These are phyloP conservation scores for Globisporangium apiculatum DNA, from an alignment of 352 stramenopile genomes.

Conservation along the genomic window DNA sequence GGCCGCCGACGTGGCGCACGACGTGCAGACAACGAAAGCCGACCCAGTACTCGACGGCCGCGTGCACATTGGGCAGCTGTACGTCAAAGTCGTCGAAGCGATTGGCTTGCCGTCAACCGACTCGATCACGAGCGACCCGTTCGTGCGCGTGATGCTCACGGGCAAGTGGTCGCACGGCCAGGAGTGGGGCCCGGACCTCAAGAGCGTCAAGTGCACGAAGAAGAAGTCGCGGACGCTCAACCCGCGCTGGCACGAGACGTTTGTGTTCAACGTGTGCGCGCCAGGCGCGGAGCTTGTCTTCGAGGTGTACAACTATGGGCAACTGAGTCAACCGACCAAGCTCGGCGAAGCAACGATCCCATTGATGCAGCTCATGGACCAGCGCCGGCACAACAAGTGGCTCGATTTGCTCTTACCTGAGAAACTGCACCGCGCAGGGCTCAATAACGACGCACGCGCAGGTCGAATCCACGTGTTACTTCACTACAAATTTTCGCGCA, in stretches of 20 bases:
- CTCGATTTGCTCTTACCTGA: constrained; percentile 72
- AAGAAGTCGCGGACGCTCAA: constrained; percentile 84
- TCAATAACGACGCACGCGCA: constrained; percentile 80
- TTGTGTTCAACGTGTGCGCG: constrained; percentile 84
- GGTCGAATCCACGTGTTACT: constrained; percentile 78
- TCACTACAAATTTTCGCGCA: constrained; percentile 84
- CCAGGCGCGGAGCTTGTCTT: constrained; percentile 75
- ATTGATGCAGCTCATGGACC: constrained; percentile 77
- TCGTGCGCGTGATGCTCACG: constrained; percentile 77
- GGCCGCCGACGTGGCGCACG: constrained; percentile 38
- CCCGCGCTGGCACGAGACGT: constrained; percentile 81
- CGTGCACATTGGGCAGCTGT: constrained; percentile 80
- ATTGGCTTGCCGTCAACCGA: constrained; percentile 81
- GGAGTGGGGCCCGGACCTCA: constrained; percentile 76
- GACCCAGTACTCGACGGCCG: constrained; percentile 77
- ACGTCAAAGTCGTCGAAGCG: constrained; percentile 82
- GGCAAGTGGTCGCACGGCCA: constrained; percentile 84
- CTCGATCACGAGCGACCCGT: constrained; percentile 85
- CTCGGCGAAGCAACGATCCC: constrained; percentile 72
- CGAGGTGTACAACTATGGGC: constrained; percentile 82
- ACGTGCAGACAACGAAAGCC: constrained; percentile 51
- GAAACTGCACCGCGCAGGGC: constrained; percentile 66
- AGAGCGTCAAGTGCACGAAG: constrained; percentile 80
- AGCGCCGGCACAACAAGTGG: constrained; percentile 85
- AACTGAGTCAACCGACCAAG: constrained; percentile 78